Base-by-base conservation (phyloP, 176 grass and related monocot species). In the Ananas comosus region DNA sequence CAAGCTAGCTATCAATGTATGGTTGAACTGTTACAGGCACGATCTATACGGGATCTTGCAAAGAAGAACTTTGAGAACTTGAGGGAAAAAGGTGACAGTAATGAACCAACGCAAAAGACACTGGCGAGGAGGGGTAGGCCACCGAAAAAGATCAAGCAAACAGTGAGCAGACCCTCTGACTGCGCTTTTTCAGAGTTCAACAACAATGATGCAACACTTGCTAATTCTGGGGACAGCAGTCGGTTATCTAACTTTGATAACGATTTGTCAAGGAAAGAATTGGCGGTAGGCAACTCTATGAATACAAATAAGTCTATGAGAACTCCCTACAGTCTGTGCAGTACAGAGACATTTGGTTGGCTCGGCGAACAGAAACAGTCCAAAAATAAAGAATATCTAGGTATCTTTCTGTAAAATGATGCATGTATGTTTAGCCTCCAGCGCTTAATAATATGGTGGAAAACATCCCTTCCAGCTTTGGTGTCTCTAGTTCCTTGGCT, bases 41-140 rank as follows among this genome's bases (percentile, higher is more conserved):
- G 89, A 48, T 80, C 85, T 59, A 92, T 92, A 59, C 82, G 85
- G 70, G 85, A 86, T 73, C 82, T 92, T 80, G 89, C 89, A 54
- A 92, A 83, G 76, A 92, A 92, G 82, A 80, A 92, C 75, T 92
- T 92, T 81, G 89, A 85, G 80, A 92, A 92, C 51, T 83, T 92
- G 70, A 85, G 89, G 74, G 80, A 92, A 78, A 74, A 78, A 63
- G 85, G 80, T 58, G 85, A 92, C 51, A 65, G 65, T 18, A 82
- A 84, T 63, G 80, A 88, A 72, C 80, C 70, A 54, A 69, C 72
- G 65, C 72, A 77, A 50, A 92, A 79, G 58, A 79, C 78, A 53
- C 81, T 78, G 70, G 75, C 68, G 63, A 83, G 88, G 83, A 87
- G 88, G 74, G 89, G 85, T 65, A 82, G 85, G 27, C 89, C 85